Evolutionary conservation across 371 early-diverging fungal genomes (phyloP), one percentile per base, ranked within the genome.

Genomic region (Mucor racemosus): DNA sequence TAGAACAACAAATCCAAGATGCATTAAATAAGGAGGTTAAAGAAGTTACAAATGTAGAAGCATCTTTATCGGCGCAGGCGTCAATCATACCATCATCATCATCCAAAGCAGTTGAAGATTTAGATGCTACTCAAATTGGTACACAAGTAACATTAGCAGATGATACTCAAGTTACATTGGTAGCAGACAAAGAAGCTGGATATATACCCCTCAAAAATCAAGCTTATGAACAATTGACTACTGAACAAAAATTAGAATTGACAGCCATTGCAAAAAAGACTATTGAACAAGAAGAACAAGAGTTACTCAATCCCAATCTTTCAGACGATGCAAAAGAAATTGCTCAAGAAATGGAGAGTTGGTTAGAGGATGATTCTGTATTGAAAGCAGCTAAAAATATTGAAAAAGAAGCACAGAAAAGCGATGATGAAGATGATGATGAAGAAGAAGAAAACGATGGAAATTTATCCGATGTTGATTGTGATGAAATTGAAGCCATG

Each of bases 401-500:
- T 65, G 79, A 84, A 78, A 80, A 66, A 73, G 60, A 40, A 40
- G 44, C 39, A 21, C 19, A 64, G 66, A 67, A 58, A 5, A 42
- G 44, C 33, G 36, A 50, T 4, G 63, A 64, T 4, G 66, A 67
- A n/a, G 63, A 65, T 9, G 59, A 65, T 9, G 59, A 62, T 1
- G 62, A 61, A 0, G 62, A 48, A 10, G 67, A 63, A 5, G 40
- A 50, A 6, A 58, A 67, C 5, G 67, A 67, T 9, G 67, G 19
- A 36, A 65, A 69, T 33, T 74, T 91, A 62, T 81, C 87, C 1
- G 92, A 92, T 57, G 77, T 92, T 31, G 94, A 93, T 67, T 93
- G 92, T 69, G 91, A 91, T 17, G 95, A 95, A 76, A 85, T 95
- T 44, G 84, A 84, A 13, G 83, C 81, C 34, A 83, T 89, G 64